These are phyloP conservation scores for Cladosporium oxysporum DNA, from an alignment of 2,329 filamentous ascomycete genomes.

Conservation along the genomic window DNA sequence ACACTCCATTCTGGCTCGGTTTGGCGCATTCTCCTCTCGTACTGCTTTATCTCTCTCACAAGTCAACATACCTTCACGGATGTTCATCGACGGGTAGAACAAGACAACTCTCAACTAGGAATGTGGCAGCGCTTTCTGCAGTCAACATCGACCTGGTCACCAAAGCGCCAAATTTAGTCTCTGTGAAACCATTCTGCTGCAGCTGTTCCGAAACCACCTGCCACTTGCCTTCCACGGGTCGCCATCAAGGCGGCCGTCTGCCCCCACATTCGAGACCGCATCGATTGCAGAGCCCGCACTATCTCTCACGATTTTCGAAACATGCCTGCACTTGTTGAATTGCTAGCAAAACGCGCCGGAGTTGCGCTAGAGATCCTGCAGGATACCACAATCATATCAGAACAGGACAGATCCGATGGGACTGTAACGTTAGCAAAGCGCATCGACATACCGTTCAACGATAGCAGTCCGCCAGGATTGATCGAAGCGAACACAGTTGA, in stretches of 20 bases:
- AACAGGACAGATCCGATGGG: constrained; percentile 21
- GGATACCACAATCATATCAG: constrained; percentile 15
- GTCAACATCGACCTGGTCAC: neutral
- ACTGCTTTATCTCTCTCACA: neutral
- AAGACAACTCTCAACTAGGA: neutral
- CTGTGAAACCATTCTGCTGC: constrained; percentile 12
- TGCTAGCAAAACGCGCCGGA: constrained; percentile 33
- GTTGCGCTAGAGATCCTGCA: constrained; percentile 27
- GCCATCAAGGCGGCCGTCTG: constrained; percentile 15
- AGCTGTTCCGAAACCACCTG: constrained; percentile 8
- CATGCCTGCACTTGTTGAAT: constrained; percentile 35
- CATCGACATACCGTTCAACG: constrained; percentile 58
- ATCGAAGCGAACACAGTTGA: constrained; percentile 63
- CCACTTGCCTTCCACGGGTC: constrained; percentile 5
- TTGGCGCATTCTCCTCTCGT: neutral
- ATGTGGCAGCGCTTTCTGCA: neutral
- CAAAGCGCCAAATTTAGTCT: constrained; percentile 6
- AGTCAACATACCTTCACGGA: neutral
- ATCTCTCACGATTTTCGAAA: constrained; percentile 5
- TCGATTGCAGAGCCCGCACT: neutral
- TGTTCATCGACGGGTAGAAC: neutral
- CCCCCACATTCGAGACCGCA: neutral
- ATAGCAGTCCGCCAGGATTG: constrained; percentile 56
- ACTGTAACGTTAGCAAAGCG: constrained; percentile 39
- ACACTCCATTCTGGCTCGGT: constrained; percentile 7